phyloP scores from a whole-genome alignment of 169 alveolate species.

The Plasmodium falciparum region DNA sequence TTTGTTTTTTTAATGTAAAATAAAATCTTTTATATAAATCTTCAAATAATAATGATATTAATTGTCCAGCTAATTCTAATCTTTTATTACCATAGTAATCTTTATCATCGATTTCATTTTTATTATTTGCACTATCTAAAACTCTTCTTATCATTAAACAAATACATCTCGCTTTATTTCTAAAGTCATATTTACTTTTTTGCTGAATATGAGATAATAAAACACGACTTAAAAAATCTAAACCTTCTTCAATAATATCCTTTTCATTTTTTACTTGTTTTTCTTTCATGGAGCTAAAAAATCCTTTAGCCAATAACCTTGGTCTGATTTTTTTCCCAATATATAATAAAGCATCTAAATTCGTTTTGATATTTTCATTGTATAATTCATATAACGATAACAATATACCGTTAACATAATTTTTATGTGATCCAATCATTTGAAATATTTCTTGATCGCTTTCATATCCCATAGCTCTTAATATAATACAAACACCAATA shows the following conservation, averaged over 20 bases:
- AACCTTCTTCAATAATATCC: conserved; percentile 93
- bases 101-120: conserved; percentile 96
- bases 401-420: conserved; percentile 46
- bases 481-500: conserved; percentile 96
- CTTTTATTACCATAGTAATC: conserved; percentile 99
- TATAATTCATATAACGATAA: conserved; percentile 75
- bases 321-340: conserved; percentile 90
- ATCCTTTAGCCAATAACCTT: conserved; percentile 87
- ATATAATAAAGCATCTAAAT: conserved; percentile 83
- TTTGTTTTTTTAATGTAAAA: conserved; percentile 89
- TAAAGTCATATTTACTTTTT: conserved; percentile 87
- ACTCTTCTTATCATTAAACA: conserved; percentile 98
- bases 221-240: conserved; percentile 94
- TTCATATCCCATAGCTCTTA: conserved; percentile 98
- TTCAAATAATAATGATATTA: conserved; percentile 98
- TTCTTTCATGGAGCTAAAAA: conserved; percentile 86
- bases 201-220: conserved; percentile 94
- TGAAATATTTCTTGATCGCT: conserved; percentile 98
- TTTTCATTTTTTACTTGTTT: conserved; percentile 87
- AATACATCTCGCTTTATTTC: conserved; percentile 93
- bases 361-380: conserved; percentile 80
- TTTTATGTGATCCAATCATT: conserved; percentile 93
- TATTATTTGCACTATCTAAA: conserved; percentile 91
- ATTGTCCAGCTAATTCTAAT: conserved; percentile 98
- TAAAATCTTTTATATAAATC: conserved; percentile 86